A percentile compares a stretch with the other conserved stretches of the same genome.
Conservation (phyloP, 441 rosid species). For the Adansonia rubrostipa region DNA sequence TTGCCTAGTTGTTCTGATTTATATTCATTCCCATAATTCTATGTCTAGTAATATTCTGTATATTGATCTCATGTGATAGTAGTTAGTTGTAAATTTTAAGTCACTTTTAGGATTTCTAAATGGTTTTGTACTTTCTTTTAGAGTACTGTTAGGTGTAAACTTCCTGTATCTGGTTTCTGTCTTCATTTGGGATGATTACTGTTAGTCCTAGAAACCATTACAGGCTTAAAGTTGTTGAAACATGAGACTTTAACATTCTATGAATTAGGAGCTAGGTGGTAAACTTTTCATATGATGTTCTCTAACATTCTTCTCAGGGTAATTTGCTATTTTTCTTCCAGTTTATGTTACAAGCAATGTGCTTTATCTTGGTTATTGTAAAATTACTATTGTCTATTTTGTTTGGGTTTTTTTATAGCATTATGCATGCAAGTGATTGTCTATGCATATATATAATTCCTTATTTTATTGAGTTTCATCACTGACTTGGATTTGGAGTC, state of each 20-base stretch:
- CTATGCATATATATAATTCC: neutral
- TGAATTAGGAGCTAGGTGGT: neutral
- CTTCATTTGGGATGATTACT: neutral
- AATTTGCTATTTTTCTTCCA: neutral
- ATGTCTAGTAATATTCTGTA: neutral
- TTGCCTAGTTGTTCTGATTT: neutral
- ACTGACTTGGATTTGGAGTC: neutral
- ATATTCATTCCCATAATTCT: constrained; percentile 1
- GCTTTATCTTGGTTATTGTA: neutral
- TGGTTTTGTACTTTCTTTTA: neutral
- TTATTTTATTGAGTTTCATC: neutral
- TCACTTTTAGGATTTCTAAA: neutral
- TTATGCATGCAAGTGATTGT: neutral
- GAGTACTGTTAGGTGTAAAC: neutral
- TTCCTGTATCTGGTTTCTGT: neutral
- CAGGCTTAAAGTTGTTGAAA: neutral
- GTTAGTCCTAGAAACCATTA: neutral
- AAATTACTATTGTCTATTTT: neutral
- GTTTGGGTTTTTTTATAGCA: neutral
- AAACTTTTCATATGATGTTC: neutral
- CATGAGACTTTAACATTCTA: neutral
- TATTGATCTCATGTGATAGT: neutral
- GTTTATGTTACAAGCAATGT: neutral
- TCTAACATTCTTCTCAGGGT: neutral
- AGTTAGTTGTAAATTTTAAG: neutral